Conservation (phyloP, 352 stramenopile species). For the Discostella stelligera region DNA sequence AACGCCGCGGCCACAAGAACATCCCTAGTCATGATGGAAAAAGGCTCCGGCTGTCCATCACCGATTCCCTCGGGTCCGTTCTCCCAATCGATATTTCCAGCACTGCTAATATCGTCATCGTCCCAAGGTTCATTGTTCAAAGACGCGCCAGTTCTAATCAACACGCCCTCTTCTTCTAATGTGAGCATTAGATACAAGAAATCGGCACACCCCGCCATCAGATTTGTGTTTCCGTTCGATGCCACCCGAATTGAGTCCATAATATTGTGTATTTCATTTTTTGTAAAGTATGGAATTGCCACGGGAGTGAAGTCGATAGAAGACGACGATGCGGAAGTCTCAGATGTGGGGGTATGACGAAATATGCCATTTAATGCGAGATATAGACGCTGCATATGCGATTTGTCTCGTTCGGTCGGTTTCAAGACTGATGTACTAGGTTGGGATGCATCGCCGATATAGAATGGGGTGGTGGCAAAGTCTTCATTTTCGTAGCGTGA, state of each 20-base stretch:
- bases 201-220: constrained; percentile 47
- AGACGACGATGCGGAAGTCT: not conserved
- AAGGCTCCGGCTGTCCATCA: not conserved
- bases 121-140: constrained; percentile 16
- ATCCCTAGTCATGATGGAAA: constrained; percentile 51
- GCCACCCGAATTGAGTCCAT: constrained; percentile 41
- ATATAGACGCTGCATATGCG: constrained; percentile 25
- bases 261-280: constrained; percentile 36
- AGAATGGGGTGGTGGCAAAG: not conserved
- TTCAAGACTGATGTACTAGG: not conserved
- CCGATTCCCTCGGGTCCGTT: not conserved
- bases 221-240: constrained; percentile 32
- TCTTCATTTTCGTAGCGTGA: constrained; percentile 39
- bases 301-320: constrained; percentile 2
- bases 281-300: constrained; percentile 30
- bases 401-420: constrained; percentile 2
- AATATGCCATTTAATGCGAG: constrained; percentile 38
- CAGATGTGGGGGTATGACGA: not conserved
- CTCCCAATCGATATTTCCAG: not conserved
- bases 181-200: constrained; percentile 51
- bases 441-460: constrained; percentile 9
- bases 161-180: constrained; percentile 42
- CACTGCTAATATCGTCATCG: constrained; percentile 8
- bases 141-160: constrained; percentile 7
- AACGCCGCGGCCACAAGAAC: constrained; percentile 62